Evolutionary conservation across 768 basidiomycete species (phyloP), one percentile per base, ranked within the genome.

Genomic region (Albatrellus ellisii): DNA sequence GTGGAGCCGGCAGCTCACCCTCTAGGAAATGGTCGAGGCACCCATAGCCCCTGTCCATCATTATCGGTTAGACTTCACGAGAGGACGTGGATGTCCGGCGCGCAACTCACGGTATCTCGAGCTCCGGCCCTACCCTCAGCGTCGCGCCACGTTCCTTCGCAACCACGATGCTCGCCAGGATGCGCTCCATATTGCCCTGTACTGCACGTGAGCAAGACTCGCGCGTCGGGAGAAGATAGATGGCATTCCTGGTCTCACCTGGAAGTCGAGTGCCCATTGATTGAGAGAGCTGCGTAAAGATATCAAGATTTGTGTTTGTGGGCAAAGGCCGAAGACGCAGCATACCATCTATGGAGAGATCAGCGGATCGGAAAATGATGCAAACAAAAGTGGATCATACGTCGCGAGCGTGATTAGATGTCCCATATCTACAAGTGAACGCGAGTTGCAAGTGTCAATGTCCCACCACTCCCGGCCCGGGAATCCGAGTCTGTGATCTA

Each of bases 11-110:
- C 35, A 8, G 12, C 44, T 31, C 41, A 88, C 94, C 94, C 68
- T 99, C 95, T 0, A 98, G 68, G 57, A 98, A 99, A 54, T 98
- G 94, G 56, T 99, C 95, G 39, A 90, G 69, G 60, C 95, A 99
- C 3, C 95, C 95, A 63, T 98, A 99, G 4, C 94, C 95, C 18
- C 89, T 92, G 52, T 31, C 12, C 15, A 14, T 15, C 10, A 35
- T 26, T 17, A 15, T 21, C 18, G 15, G n/a, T 31, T 36, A 45
- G 10, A 22, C 10, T 21, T 44, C 8, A 27, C n/a, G 32, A 45
- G 56, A 63, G 37, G 37, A 12, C 4, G 4, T 27, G 38, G 15
- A 27, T 20, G 5, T 9, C 8, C 24, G 25, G 10, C 15, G 3
- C 11, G 18, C 10, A 4, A 56, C 73, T 37, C 51, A 91, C 83